A percentile compares a stretch with the other conserved stretches of the same genome.
These are phyloP conservation scores for Lasiodiplodia sp. DNA, from an alignment of 2,329 filamentous ascomycete genomes.

Conservation along the genomic window DNA sequence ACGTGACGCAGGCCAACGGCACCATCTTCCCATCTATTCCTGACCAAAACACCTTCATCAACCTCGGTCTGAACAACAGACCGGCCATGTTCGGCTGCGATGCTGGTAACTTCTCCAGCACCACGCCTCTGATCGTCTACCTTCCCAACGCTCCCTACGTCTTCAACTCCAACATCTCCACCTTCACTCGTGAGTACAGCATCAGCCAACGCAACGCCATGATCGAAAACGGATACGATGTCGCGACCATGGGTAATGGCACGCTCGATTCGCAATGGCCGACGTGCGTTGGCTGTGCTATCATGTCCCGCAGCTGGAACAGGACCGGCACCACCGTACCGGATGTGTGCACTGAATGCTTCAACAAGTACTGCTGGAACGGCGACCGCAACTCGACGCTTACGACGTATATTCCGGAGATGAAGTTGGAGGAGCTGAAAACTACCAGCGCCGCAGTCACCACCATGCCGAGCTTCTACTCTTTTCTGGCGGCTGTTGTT, in stretches of 20 bases:
- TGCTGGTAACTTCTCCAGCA: constrained; percentile 65
- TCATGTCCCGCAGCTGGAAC: constrained; percentile 77
- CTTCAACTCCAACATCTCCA: constrained; percentile 78
- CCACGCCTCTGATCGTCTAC: constrained; percentile 80
- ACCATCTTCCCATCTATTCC: constrained; percentile 77
- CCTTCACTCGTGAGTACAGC: constrained; percentile 73
- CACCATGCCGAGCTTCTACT: neutral
- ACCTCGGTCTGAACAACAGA: constrained; percentile 74
- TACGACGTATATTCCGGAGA: constrained; percentile 40
- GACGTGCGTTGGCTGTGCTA: constrained; percentile 85
- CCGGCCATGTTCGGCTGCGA: constrained; percentile 86
- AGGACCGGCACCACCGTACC: constrained; percentile 75
- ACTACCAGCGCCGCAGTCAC: constrained; percentile 35
- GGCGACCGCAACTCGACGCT: constrained; percentile 64
- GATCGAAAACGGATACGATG: constrained; percentile 85
- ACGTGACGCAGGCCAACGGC: constrained; percentile 66
- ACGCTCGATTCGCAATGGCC: constrained; percentile 79
- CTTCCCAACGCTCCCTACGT: constrained; percentile 85
- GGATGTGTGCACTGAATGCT: constrained; percentile 76
- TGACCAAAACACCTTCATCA: constrained; percentile 78
- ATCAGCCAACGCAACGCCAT: constrained; percentile 75
- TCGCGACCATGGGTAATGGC: constrained; percentile 82
- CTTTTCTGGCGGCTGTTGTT: neutral
- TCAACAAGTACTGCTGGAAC: constrained; percentile 89
- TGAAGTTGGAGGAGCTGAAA: constrained; percentile 35